These are phyloP conservation scores for Schoenoplectus triqueter DNA, from an alignment of 202 grass and related monocot species.

Conservation along the genomic window DNA sequence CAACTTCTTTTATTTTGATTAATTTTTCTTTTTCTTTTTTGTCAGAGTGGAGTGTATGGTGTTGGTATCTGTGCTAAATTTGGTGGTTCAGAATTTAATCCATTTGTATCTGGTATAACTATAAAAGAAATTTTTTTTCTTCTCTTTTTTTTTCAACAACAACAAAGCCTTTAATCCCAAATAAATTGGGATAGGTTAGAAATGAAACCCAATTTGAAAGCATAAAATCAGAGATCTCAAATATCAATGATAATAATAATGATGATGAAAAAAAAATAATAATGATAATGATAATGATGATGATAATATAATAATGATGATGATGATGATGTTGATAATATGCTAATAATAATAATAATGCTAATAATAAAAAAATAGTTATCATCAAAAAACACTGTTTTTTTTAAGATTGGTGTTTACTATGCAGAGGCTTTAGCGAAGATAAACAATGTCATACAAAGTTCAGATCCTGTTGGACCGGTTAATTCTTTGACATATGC, in stretches of 20 bases:
- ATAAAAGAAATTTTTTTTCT: background rate
- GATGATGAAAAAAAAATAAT: too few relatives aligned
- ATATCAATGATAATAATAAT: too few relatives aligned
- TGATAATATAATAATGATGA: too few relatives aligned
- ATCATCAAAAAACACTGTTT: background rate
- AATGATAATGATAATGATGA: too few relatives aligned
- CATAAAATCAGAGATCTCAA: too few relatives aligned
- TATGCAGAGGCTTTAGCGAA: conserved; percentile 72
- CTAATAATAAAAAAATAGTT: too few relatives aligned
- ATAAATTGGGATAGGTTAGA: too few relatives aligned
- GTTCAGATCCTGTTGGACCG: conserved; percentile 66
- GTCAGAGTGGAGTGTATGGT: conserved; percentile 83
- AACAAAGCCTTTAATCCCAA: too few relatives aligned
- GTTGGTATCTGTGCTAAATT: conserved; percentile 88
- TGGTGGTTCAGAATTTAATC: conserved; percentile 70
- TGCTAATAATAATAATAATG: too few relatives aligned
- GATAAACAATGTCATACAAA: conserved; percentile 78
- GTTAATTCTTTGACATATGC: conserved; percentile 82
- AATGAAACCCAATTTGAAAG: too few relatives aligned
- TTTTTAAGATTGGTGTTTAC: background rate
- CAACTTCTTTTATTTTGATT: background rate
- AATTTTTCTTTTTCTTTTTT: conserved; percentile 17
- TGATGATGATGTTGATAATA: too few relatives aligned
- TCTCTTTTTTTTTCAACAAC: background rate
- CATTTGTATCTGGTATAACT: conserved; percentile 65